Base-by-base conservation (phyloP, 176 grass and related monocot genomes). In the Bothriochloa decipiens region DNA sequence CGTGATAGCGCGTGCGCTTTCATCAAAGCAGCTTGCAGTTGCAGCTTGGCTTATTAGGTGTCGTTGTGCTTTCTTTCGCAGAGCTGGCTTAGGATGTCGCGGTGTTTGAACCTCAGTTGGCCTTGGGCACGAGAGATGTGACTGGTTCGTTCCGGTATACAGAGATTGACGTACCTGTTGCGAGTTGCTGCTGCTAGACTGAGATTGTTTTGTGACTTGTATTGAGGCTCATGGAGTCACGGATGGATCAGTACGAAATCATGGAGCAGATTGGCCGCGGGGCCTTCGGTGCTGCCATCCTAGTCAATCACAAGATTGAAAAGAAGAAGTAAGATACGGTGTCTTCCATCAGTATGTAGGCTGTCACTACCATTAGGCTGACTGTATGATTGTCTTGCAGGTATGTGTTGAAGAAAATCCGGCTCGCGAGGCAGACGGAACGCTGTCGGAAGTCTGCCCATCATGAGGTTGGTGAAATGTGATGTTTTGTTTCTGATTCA, bases 181-280 rank as follows among this genome's bases (percentile, higher is more conserved):
- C 22, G 11, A 46, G 22, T 28, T 61, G 68, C 39, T 68, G 74
- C 75, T 25, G 69, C n/a, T 57, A 86, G 41, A 27, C 83, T 27
- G 64, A 39, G 66, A 40, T 61, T 83, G n/a, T 65, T 26, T 49
- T 32, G 75, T 57, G 40, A 61, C 68, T n/a, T n/a, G 49, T 17
- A 62, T 79, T 80, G 49, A 25, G 47, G 40, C 40, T 68, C 63
- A 96, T 99, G 96, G 96, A 94, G 84, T 99, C 93, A 49, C 86
- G 91, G 78, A 99, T 99, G 97, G 97, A 99, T 78, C 93, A 94
- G 42, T 99, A 96, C 52, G 97, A 99, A 86, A 96, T 99, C 78
- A 94, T 99, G 97, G 93, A 96, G 86, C 97, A 99, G 80, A 92
- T 99, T 86, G 97, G 97, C 28, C 87, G 93, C 6, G 93, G 97